Base-by-base conservation (phyloP, 768 basidiomycete genomes). In the Pleurotus platypus region DNA sequence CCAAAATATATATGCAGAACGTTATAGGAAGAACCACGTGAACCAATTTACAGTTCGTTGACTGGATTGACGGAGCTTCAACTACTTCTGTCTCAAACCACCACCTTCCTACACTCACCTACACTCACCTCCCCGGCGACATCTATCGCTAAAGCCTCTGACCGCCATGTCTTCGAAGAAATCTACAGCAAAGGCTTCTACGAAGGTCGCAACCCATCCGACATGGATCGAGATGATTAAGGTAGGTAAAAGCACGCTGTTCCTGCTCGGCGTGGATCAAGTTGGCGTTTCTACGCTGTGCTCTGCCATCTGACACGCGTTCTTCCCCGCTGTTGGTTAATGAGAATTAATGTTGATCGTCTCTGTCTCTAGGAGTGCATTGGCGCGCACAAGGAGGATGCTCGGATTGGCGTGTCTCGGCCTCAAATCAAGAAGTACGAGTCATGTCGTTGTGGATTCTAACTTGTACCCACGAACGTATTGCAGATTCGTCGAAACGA, bases 391-490 rank as follows among this genome's bases (percentile, higher is more conserved):
- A 81, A 80, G 5, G 91, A 92, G 30, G 91, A 92, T 61, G 82
- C 88, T 57, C 89, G 92, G 57, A 70, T 69, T 57, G 94, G 93
- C 64, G 94, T 95, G 60, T 95, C 92, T 63, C 87, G 95, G 48
- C 90, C 87, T 55, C 83, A 87, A 66, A 94, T 97, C 77, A 97
- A 97, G 85, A 96, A 92, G 90, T 95, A 77, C 58, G 64, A 49
- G 49, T 45, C 57, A 55, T 53, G 11, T 54, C 38, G 57, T 61
- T 60, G 67, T 40, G 66, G 58, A 20, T 60, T 60, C 51, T 55
- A 46, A 26, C 50, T 26, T 8, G 56, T 42, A 39, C 16, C 39
- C 38, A 54, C 11, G 30, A 35, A 7, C 12, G 18, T 22, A 8
- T 3, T 9, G 20, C 24, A 94, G 92, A 77, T 97, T 74, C 70